Base-by-base conservation (phyloP, 495 filamentous ascomycete species). In the Tuber calosporum region DNA sequence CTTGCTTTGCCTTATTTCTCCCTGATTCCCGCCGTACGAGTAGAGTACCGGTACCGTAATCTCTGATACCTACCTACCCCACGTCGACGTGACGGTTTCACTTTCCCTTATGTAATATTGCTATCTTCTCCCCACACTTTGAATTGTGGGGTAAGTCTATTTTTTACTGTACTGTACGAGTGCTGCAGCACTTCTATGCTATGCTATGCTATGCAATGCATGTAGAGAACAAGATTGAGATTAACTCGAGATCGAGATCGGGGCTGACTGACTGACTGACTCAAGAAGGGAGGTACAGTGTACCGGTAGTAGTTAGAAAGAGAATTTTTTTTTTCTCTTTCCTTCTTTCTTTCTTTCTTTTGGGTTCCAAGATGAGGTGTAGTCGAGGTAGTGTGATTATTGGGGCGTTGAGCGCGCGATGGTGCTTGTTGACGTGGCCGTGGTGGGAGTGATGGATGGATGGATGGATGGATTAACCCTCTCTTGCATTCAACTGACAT, bases 331-430 rank as follows among this genome's bases (percentile, higher is more conserved):
- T 45, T 45, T 45, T 45, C 6, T 8, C 19, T 45, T 20, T 5
- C 5, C 19, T 4, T 20, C 15, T 45, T 45, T 8, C 19, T 45
- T 45, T 22, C 20, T 45, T 22, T 22, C 19, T 13, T 53, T 53
- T 53, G 22, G 45, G 45, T 53, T 53, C 22, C 9, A 9, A n/a
- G 45, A 22, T 53, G 17, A 43, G 17, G 42, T 26, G 9, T n/a
- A 22, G 45, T 8, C 13, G 13, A 22, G 2, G 1, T 26, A 9
- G 8, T 26, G 1, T 53, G 45, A 0, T 53, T 8, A 53, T 53
- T 53, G 45, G 45, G 45, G 45, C 45, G 45, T 53, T 53, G 45
- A 53, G 45, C 45, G 45, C 45, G 45, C 45, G 45, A 53, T 53
- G 22, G 42, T 43, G 42, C 1, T 53, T 53, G 9, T 53, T 53